Evolutionary conservation across 192 early-diverging fungal species (phyloP).

Genomic region (Coemansia sp.): DNA sequence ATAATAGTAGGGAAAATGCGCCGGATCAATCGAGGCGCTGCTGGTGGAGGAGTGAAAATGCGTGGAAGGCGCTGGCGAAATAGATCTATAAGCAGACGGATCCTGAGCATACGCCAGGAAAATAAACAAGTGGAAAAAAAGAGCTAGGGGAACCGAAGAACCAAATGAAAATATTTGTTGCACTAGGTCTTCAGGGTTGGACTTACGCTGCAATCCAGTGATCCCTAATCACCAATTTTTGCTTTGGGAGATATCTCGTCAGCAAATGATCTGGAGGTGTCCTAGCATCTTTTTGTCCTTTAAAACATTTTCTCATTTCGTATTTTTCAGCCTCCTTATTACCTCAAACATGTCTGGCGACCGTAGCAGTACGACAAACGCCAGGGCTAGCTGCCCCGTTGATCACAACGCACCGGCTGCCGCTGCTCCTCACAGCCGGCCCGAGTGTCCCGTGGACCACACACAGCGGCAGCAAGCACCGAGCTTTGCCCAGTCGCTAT

Average conservation of each 20-base stretch:
- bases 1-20: background rate
- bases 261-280: background rate
- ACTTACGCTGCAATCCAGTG: background rate
- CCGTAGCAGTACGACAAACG: background rate
- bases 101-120: background rate
- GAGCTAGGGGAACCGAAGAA: background rate
- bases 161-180: slow-evolving; percentile 1
- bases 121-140: background rate
- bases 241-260: background rate
- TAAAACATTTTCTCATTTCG: background rate
- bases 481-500: slow-evolving; percentile 33
- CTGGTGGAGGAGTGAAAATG: background rate
- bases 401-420: slow-evolving; percentile 18
- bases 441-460: slow-evolving; percentile 38
- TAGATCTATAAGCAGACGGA: background rate
- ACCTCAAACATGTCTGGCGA: background rate
- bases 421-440: background rate
- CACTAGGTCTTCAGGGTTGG: background rate
- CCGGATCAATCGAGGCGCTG: background rate
- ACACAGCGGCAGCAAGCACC: slow-evolving; percentile 13
- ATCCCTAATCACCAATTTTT: background rate
- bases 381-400: slow-evolving; percentile 20
- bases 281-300: background rate
- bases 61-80: background rate
- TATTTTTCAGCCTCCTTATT: background rate